phyloP scores from a whole-genome alignment of 495 filamentous ascomycete species.

The Penicillium pulvis region DNA sequence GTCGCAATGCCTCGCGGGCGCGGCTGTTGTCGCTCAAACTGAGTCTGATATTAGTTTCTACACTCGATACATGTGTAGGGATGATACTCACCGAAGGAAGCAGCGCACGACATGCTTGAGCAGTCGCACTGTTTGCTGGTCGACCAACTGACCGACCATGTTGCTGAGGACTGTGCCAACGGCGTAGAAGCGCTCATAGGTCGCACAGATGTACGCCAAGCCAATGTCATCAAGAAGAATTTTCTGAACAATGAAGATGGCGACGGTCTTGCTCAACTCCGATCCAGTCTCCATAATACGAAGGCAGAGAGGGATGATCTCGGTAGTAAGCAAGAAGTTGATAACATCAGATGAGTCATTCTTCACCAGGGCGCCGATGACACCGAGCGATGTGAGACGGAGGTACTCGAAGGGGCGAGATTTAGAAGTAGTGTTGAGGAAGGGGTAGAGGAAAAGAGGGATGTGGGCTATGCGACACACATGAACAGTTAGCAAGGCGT shows the following conservation, averaged over 20 bases:
- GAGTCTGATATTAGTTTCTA: slow-evolving; percentile 22
- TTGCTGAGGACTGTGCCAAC: slow-evolving; percentile 98
- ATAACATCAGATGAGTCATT: slow-evolving; percentile 99
- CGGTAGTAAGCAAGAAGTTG: slow-evolving; percentile 97
- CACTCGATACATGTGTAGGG: neutral
- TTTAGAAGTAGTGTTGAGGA: slow-evolving; percentile 98
- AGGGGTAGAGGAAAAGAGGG: slow-evolving; percentile 96
- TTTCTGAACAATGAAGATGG: slow-evolving; percentile 99
- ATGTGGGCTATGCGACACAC: slow-evolving; percentile 74
- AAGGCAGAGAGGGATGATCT: slow-evolving; percentile 97
- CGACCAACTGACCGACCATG: slow-evolving; percentile 96
- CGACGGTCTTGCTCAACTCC: slow-evolving; percentile 97
- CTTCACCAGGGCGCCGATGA: slow-evolving; percentile 97
- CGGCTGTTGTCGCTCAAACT: slow-evolving; percentile 95
- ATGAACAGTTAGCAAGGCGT: slow-evolving; percentile 7
- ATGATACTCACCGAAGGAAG: slow-evolving; percentile 76
- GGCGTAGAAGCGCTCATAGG: slow-evolving; percentile 98
- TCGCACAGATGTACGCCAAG: slow-evolving; percentile 98
- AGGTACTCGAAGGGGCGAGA: slow-evolving; percentile 98
- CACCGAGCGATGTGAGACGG: slow-evolving; percentile 94
- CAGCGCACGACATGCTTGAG: slow-evolving; percentile 98
- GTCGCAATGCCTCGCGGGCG: slow-evolving; percentile 90
- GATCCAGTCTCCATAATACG: slow-evolving; percentile 99
- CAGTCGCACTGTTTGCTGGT: slow-evolving; percentile 93
- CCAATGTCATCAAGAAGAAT: slow-evolving; percentile 96